phyloP scores from a whole-genome alignment of 306 rosid species.

The Lithocarpus polystachyus region DNA sequence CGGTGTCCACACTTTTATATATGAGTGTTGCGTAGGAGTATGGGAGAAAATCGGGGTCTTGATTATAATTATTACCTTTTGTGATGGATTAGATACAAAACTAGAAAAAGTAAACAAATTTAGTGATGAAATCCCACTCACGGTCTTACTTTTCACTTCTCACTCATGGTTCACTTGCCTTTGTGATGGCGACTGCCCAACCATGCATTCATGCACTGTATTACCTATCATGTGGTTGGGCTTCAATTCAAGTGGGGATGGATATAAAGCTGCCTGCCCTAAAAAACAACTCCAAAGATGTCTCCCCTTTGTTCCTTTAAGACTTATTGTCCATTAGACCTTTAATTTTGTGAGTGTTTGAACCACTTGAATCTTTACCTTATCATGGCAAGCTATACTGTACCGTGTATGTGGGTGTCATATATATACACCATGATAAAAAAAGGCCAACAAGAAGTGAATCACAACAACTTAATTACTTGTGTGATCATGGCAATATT shows the following conservation, averaged over 20 bases:
- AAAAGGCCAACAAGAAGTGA: conserved; percentile 35
- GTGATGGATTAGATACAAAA: not conserved
- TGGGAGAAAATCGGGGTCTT: no score
- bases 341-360: not conserved
- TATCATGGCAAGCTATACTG: not conserved
- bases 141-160: not conserved
- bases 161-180: not conserved
- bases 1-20: no score
- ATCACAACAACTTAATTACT: conserved; percentile 21
- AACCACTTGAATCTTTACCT: conserved; percentile 33
- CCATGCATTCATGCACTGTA: conserved; percentile 25
- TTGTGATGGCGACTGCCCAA: conserved; percentile 42
- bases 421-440: conserved; percentile 5
- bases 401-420: conserved; percentile 36
- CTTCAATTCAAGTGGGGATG: conserved; percentile 10
- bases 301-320: not conserved
- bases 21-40: no score
- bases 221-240: conserved; percentile 25
- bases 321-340: not conserved
- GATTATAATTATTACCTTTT: not conserved
- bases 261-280: conserved; percentile 8
- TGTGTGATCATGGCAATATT: not conserved
- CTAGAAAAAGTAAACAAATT: not conserved
- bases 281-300: conserved; percentile 34
- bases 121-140: not conserved